phyloP scores from a whole-genome alignment of 164 flowering plant genomes.

The Chimonanthus praecox region DNA sequence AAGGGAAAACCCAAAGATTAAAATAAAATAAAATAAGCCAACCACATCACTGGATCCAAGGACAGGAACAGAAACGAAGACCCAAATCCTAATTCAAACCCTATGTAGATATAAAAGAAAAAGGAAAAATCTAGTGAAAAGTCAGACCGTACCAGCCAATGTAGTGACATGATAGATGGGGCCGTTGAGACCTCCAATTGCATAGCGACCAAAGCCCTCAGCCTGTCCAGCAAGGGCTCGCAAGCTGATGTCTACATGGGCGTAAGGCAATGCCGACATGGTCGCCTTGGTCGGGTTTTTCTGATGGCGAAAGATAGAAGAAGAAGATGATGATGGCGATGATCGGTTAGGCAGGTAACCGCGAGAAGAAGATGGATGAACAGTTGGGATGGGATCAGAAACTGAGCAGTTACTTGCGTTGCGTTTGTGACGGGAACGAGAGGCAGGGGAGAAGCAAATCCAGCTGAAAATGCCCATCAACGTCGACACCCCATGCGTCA shows the following conservation, averaged over 20 bases:
- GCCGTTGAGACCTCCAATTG: constrained; percentile 82
- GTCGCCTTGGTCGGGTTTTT: background rate
- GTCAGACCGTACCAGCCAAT: constrained; percentile 35
- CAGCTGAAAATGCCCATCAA: constrained; percentile 24
- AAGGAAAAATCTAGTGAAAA: too few relatives aligned
- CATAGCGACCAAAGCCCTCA: constrained; percentile 75
- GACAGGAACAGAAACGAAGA: too few relatives aligned
- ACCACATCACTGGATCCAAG: too few relatives aligned
- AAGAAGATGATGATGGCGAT: background rate
- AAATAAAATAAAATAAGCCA: too few relatives aligned
- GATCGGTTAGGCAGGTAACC: constrained; percentile 8
- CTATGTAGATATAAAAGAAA: too few relatives aligned
- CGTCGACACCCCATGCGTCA: too few relatives aligned
- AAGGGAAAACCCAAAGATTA: too few relatives aligned
- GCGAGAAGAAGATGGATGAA: constrained; percentile 2
- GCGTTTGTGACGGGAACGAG: constrained; percentile 18
- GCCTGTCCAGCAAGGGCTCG: constrained; percentile 71
- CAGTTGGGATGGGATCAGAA: background rate
- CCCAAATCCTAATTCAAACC: too few relatives aligned
- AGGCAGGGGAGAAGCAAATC: constrained; percentile 1
- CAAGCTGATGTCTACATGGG: constrained; percentile 48
- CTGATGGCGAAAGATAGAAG: background rate
- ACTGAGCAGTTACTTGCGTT: constrained; percentile 10
- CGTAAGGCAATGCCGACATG: constrained; percentile 40
- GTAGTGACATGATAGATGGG: constrained; percentile 54